Base-by-base conservation (phyloP, 306 rosid species). In the Arachis hypogaea region DNA sequence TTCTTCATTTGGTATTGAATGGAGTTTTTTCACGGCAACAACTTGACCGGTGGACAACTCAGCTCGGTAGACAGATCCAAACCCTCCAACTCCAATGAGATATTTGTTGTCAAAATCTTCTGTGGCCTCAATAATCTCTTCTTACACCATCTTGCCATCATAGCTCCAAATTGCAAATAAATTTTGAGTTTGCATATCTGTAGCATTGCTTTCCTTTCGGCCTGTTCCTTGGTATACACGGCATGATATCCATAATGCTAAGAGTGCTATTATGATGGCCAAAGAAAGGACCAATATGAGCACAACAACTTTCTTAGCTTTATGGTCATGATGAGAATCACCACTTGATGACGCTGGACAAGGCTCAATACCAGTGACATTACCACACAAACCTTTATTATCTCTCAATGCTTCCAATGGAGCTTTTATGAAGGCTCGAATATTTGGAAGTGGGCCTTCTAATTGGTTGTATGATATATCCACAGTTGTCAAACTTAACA, bases 401-500 rank as follows among this genome's bases (percentile, higher is more conserved):
- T 71, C 44, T 46, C 46, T 58, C 7, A 71, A 9, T 58, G 57
- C 57, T 14, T 71, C 58, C 44, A 11, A 18, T 12, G 66, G 4
- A 58, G 40, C 11, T 0, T 71, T 71, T 11, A 1, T 11, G n/a
- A 71, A 71, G 14, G 16, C 75, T 9, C 2, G 4, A 18, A 7
- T 12, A 3, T 45, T 58, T 7, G 75, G 75, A 70, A 70, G 65
- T 11, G 64, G 7, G 1, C 75, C 65, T 36, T 70, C 75, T 28
- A 70, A 28, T 18, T 70, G 75, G 52, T 70, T 70, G 44, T 42
- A 42, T 11, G 84, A 83, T 14, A 76, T 68, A 44, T 76, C 80
- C 52, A 83, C 43, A n/a, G 10, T 14, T 30, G 75, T 68, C 77
- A 83, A 80, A 66, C 76, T 59, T 58, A 60, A 62, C 82, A 84